Evolutionary conservation across 768 basidiomycete species (phyloP).

Genomic region (Rhizopogon salebrosus): DNA sequence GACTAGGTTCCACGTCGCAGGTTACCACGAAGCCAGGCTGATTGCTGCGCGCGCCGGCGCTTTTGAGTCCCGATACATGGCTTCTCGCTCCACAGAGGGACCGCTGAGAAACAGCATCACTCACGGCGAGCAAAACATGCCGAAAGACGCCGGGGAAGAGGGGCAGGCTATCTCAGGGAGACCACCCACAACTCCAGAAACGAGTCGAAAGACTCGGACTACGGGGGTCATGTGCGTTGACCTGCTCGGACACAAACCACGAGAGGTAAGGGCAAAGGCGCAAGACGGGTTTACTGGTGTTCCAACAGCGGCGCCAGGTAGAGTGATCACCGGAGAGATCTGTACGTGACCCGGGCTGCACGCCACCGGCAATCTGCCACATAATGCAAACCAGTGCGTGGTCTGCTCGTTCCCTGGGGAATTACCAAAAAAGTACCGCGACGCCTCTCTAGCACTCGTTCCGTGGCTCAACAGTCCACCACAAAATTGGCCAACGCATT

Average conservation of each 20-base stretch:
- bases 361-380: slow-evolving; percentile 2
- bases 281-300: slow-evolving; percentile 7
- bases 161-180: slow-evolving; percentile 9
- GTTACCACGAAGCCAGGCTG: slow-evolving; percentile 44
- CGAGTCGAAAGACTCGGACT: slow-evolving; percentile 40
- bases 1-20: slow-evolving; percentile 19
- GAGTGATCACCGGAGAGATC: slow-evolving; percentile 17
- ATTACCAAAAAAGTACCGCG: slow-evolving; percentile 32
- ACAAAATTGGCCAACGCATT: slow-evolving; percentile 34
- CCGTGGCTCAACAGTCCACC: slow-evolving; percentile 6
- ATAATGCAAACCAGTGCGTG: slow-evolving; percentile 29
- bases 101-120: slow-evolving; percentile 25
- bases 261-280: slow-evolving; percentile 9
- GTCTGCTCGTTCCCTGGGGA: slow-evolving; percentile 32
- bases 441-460: slow-evolving; percentile 42
- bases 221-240: slow-evolving; percentile 34
- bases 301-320: slow-evolving; percentile 27
- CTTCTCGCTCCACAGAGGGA: slow-evolving; percentile 13
- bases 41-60: slow-evolving; percentile 46
- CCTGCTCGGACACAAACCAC: slow-evolving; percentile 26
- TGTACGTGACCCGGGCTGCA: slow-evolving; percentile 31
- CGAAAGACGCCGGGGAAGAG: slow-evolving; percentile 51
- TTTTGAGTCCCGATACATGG: slow-evolving; percentile 40
- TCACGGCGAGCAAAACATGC: slow-evolving; percentile 50
- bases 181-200: slow-evolving; percentile 20